Evolutionary conservation across 306 rosid genomes (phyloP).

Genomic region (Cucurbita maxima): DNA sequence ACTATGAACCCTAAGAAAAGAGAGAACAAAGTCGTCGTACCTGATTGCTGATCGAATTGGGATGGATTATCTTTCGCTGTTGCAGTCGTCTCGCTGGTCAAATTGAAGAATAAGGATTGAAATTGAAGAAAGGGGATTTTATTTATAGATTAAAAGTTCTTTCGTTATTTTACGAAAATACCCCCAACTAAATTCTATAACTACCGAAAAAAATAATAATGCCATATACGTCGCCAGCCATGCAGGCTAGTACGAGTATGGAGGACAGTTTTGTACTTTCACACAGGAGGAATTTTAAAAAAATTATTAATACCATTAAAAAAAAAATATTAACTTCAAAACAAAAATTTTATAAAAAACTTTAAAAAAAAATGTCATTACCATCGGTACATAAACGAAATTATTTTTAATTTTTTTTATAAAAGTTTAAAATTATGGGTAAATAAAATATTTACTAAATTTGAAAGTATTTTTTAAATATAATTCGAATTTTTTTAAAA

Average conservation of each 20-base stretch:
- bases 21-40: background rate
- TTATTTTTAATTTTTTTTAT: too few relatives aligned
- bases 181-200: background rate
- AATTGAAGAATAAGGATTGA: background rate
- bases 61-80: background rate
- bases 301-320: background rate
- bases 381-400: too few relatives aligned
- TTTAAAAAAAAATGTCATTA: too few relatives aligned
- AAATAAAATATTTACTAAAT: too few relatives aligned
- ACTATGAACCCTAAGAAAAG: background rate
- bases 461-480: too few relatives aligned
- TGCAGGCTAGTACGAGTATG: background rate
- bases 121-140: too few relatives aligned
- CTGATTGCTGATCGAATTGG: background rate
- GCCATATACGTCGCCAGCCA: background rate
- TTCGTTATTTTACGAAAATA: background rate
- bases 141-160: slow-evolving; percentile 1
- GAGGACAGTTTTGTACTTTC: background rate
- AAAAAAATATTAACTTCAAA: background rate
- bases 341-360: too few relatives aligned
- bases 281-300: too few relatives aligned
- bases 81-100: background rate
- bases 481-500: too few relatives aligned
- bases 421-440: too few relatives aligned
- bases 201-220: background rate